Conservation (phyloP, 1,284 basidiomycete species). For the Fomitopsis schrenkii region DNA sequence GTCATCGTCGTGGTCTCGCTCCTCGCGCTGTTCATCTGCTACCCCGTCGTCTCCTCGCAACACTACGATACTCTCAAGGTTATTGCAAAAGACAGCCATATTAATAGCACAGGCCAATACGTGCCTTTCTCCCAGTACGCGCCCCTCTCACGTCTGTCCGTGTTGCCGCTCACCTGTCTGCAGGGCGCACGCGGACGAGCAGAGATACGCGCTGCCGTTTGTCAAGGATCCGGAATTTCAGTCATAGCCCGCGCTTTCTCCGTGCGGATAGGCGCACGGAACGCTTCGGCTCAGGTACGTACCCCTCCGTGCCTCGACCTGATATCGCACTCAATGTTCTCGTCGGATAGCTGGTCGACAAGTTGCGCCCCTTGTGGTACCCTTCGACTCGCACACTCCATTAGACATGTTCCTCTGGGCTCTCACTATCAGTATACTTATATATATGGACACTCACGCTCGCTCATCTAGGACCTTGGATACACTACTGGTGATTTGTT, state of each 20-base stretch:
- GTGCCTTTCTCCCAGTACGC: slow-evolving; percentile 10
- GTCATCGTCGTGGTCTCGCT: slow-evolving; percentile 37
- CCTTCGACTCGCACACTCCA: too few species aligned
- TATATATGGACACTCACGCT: too few species aligned
- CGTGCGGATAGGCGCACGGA: too few species aligned
- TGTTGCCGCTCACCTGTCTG: background rate
- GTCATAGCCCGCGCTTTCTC: background rate
- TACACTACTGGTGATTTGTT: too few species aligned
- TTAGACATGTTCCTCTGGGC: too few species aligned
- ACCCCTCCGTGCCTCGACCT: too few species aligned
- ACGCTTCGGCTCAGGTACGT: too few species aligned
- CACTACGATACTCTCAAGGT: slow-evolving; percentile 40
- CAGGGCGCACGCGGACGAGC: background rate
- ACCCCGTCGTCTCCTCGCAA: slow-evolving; percentile 68
- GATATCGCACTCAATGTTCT: too few species aligned
- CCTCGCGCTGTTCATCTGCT: slow-evolving; percentile 69
- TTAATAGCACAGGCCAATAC: slow-evolving; percentile 63
- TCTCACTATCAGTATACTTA: too few species aligned
- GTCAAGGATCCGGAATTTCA: background rate
- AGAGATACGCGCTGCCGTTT: background rate
- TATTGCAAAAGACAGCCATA: slow-evolving; percentile 60
- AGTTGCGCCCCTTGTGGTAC: too few species aligned
- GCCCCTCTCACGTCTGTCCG: background rate
- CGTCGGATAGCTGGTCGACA: too few species aligned
- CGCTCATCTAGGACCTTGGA: too few species aligned